A percentile compares a stretch with the other conserved stretches of the same genome.
These are phyloP conservation scores for Fusarium sp. DNA, from an alignment of 2,329 filamentous ascomycete genomes.

Conservation along the genomic window DNA sequence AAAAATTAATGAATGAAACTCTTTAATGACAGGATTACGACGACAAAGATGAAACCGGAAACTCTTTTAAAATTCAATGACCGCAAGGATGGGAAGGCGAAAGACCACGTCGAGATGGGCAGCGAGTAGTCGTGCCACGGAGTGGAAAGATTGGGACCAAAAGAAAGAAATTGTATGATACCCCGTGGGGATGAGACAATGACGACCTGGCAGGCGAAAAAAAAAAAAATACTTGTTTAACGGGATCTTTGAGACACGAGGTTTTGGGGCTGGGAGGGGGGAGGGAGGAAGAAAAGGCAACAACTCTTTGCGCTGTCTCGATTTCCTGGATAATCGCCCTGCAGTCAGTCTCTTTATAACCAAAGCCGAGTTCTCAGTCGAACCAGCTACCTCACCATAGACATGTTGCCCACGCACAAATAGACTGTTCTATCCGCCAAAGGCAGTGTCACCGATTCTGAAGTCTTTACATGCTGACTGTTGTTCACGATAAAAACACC, in stretches of 20 bases:
- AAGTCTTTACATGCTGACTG: not conserved
- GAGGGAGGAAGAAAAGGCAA: not conserved
- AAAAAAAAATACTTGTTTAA: constrained; percentile 9
- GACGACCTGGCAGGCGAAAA: constrained; percentile 22
- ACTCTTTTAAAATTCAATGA: constrained; percentile 15
- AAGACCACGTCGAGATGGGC: constrained; percentile 34
- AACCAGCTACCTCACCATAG: constrained; percentile 43
- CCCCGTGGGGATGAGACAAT: constrained; percentile 33
- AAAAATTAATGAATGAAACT: constrained; percentile 9
- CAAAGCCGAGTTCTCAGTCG: constrained; percentile 33
- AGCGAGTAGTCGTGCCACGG: constrained; percentile 33
- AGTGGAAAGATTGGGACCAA: constrained; percentile 29
- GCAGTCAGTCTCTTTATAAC: constrained; percentile 27
- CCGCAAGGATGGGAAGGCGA: constrained; percentile 12
- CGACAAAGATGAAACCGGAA: constrained; percentile 21
- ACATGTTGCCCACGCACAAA: constrained; percentile 47
- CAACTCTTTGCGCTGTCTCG: constrained; percentile 8
- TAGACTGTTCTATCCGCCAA: constrained; percentile 43
- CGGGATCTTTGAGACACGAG: constrained; percentile 10
- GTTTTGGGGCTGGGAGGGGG: not conserved
- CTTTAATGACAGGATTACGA: constrained; percentile 38
- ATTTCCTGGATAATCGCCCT: constrained; percentile 27
- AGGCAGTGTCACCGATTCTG: not conserved
- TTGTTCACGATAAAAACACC: not conserved
- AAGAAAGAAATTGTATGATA: constrained; percentile 31